Percentiles rank a stretch among this genome's conserved stretches.
Conservation (phyloP, 179 eudicot genomes). For the Dionaea muscipula region DNA sequence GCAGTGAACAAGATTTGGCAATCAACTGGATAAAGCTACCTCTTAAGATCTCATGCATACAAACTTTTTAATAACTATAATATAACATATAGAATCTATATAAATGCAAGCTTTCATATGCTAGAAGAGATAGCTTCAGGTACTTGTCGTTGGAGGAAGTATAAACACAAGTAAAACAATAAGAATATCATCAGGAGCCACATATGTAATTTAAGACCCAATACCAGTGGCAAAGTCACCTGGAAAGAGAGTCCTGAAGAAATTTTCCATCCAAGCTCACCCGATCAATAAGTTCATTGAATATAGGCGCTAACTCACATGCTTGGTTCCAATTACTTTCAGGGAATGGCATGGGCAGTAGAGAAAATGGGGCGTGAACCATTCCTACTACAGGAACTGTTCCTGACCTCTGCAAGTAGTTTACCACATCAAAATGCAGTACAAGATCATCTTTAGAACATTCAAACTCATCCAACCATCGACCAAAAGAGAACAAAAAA, state of each 20-base stretch:
- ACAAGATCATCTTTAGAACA: too few relatives aligned
- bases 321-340: slow-evolving; percentile 64
- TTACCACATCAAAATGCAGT: slow-evolving; percentile 4
- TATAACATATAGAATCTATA: too few relatives aligned
- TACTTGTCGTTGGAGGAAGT: too few relatives aligned
- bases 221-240: slow-evolving; percentile 29
- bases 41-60: too few relatives aligned
- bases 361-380: slow-evolving; percentile 90
- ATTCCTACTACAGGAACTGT: slow-evolving; percentile 78
- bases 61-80: too few relatives aligned
- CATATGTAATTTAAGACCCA: too few relatives aligned
- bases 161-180: background rate
- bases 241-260: slow-evolving; percentile 77
- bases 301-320: slow-evolving; percentile 80
- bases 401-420: slow-evolving; percentile 66
- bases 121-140: too few relatives aligned
- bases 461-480: too few relatives aligned
- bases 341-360: slow-evolving; percentile 69
- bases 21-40: background rate
- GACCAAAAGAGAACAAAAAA: background rate
- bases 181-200: too few relatives aligned
- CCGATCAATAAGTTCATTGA: slow-evolving; percentile 86
- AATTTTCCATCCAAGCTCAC: slow-evolving; percentile 87
- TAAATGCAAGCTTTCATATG: too few relatives aligned
- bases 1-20: slow-evolving; percentile 1